Base-by-base conservation (phyloP, 306 rosid genomes). In the Benincasa hispida region DNA sequence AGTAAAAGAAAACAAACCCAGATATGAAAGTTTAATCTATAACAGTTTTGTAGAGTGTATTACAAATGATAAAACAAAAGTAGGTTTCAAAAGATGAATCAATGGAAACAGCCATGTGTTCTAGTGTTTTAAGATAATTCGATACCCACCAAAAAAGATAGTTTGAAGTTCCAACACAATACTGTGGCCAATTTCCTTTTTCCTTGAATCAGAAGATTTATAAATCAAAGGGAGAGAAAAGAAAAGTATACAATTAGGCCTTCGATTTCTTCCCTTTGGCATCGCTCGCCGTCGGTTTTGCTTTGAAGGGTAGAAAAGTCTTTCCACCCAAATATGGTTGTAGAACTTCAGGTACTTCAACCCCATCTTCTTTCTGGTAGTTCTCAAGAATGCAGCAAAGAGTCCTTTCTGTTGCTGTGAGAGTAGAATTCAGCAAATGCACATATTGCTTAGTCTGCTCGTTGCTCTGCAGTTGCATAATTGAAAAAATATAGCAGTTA, bases 201-300 rank as follows among this genome's bases (percentile, higher is more conserved):
- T 11, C 74, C 80, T 8, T 1, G 41, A 21, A 50, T 22, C 59
- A 45, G 57, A 25, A 48, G 2, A 10, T 70, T 47, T 15, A 72
- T 48, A 72, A 72, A 25, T 72, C 58, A 72, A 48, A 24, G 19
- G 34, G 59, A 41, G 35, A 62, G 75, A 79, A 51, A 41, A 81
- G 82, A 68, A 75, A 81, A 78, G 82, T 32, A 61, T 80, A 82
- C 81, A 90, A 77, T 87, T 84, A 91, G 80, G 96, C 96, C 95
- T 88, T 94, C 22, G 93, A 89, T 94, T 91, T 91, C 93, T 91
- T 94, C 96, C 97, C 98, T 92, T 90, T 89, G 92, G 86, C 90
- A 79, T 91, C 97, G 50, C 63, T 67, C 21, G 61, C 58, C 11
- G 70, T 81, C 0, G 90, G 88, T 41, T 88, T 87, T 81, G 17